A percentile compares a stretch with the other conserved stretches of the same genome.
phyloP scores from a whole-genome alignment of 768 basidiomycete genomes.

The Hygrocybe coccinea region DNA sequence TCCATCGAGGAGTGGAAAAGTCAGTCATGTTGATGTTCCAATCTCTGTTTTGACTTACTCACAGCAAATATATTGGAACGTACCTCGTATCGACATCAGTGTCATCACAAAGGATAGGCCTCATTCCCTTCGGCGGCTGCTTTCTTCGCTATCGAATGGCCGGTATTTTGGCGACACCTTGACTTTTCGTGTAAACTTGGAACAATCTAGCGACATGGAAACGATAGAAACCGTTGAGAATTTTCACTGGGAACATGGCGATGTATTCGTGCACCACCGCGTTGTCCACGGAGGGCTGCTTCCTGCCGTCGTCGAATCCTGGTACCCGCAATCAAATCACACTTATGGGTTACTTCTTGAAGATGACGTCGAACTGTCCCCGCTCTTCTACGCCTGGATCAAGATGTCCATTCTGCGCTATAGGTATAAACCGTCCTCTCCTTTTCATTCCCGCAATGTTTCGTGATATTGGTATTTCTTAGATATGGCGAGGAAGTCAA shows the following conservation, averaged over 20 bases:
- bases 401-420: conserved; percentile 79
- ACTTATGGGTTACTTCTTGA: conserved; percentile 78
- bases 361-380: conserved; percentile 83
- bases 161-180: conserved; percentile 66
- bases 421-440: conserved; percentile 39
- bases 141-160: conserved; percentile 53
- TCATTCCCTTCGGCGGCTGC: conserved; percentile 59
- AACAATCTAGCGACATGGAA: conserved; percentile 62
- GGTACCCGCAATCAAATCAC: conserved; percentile 73
- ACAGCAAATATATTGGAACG: conserved; percentile 59
- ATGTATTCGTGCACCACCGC: conserved; percentile 60
- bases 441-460: background rate
- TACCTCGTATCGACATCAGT: conserved; percentile 60
- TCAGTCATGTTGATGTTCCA: conserved; percentile 22
- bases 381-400: conserved; percentile 79
- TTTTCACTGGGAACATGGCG: conserved; percentile 58
- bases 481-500: conserved; percentile 52
- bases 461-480: background rate
- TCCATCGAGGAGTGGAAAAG: conserved; percentile 55
- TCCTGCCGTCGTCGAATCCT: conserved; percentile 81
- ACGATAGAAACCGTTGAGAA: conserved; percentile 51
- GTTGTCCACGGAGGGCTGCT: conserved; percentile 76
- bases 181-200: conserved; percentile 65
- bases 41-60: background rate
- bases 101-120: conserved; percentile 79